These are phyloP conservation scores for Aspergillus leporis DNA, from an alignment of 495 filamentous ascomycete genomes.

Conservation along the genomic window DNA sequence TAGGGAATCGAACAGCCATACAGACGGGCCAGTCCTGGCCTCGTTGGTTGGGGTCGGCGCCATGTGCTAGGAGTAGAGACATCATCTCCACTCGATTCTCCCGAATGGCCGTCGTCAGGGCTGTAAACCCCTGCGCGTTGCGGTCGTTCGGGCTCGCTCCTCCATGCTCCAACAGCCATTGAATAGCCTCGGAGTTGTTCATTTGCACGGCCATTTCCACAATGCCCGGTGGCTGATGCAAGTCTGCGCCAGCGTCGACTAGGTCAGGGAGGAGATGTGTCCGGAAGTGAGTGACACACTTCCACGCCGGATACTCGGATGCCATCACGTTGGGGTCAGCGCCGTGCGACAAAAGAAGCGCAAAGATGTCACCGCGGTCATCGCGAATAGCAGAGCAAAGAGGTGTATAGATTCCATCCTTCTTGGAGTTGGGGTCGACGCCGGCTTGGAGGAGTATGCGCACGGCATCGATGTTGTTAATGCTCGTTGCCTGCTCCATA, in stretches of 20 bases:
- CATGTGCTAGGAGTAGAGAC: conserved; percentile 47
- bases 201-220: conserved; percentile 54
- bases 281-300: conserved; percentile 56
- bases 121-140: conserved; percentile 43
- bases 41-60: conserved; percentile 52
- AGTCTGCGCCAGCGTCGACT: conserved; percentile 51
- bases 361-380: conserved; percentile 50
- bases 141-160: conserved; percentile 52
- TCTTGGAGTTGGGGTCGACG: conserved; percentile 53
- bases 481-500: conserved; percentile 54
- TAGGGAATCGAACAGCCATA: conserved; percentile 51
- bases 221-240: conserved; percentile 52
- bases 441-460: conserved; percentile 47
- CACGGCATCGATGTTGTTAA: conserved; percentile 46
- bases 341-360: conserved; percentile 47
- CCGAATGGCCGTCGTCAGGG: conserved; percentile 55
- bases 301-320: conserved; percentile 55
- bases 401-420: conserved; percentile 57
- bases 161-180: conserved; percentile 46
- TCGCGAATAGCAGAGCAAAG: conserved; percentile 58
- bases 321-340: conserved; percentile 55
- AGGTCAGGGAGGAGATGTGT: conserved; percentile 49
- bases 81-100: conserved; percentile 47
- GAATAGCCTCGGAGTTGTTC: conserved; percentile 48
- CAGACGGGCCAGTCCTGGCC: conserved; percentile 57